Base-by-base conservation (phyloP, 441 rosid genomes). In the Croton laevigatus region DNA sequence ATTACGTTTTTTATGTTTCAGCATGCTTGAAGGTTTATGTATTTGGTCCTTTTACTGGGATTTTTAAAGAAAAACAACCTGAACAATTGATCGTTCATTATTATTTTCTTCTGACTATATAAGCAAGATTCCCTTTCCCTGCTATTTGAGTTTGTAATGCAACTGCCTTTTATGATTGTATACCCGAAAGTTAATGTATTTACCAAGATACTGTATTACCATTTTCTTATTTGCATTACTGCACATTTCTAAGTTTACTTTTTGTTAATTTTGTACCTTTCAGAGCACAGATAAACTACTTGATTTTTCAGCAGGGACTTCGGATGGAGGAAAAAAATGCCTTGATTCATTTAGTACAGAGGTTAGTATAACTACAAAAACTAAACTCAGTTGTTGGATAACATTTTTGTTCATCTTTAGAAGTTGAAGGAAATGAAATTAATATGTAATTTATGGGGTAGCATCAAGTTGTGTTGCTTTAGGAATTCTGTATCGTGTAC, bases 281-380 rank as follows among this genome's bases (percentile, higher is more conserved):
- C 76, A 89, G 94, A 83, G 89, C 80, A 77, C 86, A 86, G 79
- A 75, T 40, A 82, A 76, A 71, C 85, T 87, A 16, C 75, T 84
- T 73, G 80, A 83, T 76, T 45, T 22, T 20, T 81, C 88, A 46
- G 73, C 74, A 10, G 59, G 49, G 38, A 54, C 14, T 59, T 63
- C 59, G 58, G 81, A 75, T 4, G 70, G 65, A 71, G 72, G 69
- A 61, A 70, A 37, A 53, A 71, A 63, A 53, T 11, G 3, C 71
- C 66, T 53, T 44, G 78, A 62, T 55, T 70, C 70, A 74, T 70
- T 82, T 54, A 67, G 62, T 70, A 73, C 75, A 73, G 82, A 80
- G 91, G 91, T 87, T 74, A 72, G 86, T 75, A 37, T 74, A 34
- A 46, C 23, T 67, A 13, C 52, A 38, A 59, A 34, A 20, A 16